Base-by-base conservation (phyloP, 345 rosid genomes). In the Cardamine occulta region DNA sequence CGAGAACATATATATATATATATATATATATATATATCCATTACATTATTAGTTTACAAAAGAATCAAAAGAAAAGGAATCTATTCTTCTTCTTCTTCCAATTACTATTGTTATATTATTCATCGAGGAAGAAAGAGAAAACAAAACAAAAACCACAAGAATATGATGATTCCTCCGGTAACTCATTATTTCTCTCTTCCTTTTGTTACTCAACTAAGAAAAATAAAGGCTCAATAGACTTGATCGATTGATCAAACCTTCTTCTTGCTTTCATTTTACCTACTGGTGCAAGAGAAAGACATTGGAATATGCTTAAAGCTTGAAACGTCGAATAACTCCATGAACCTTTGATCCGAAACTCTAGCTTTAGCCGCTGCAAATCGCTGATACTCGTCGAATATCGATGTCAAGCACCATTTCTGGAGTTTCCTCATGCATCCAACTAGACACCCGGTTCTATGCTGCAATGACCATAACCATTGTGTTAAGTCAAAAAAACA, bases 311-410 rank as follows among this genome's bases (percentile, higher is more conserved):
- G 86, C 80, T 84, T 88, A 72, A 93, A 77, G 87, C 81, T 77
- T 58, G 96, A 86, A 68, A 86, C 82, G 72, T 94, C 96, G 74
- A 94, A 90, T 77, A 84, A 74, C 84, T 91, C 98, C 95, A 90
- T 88, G 76, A 94, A 94, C 88, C 82, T 91, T 85, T 90, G 91
- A 84, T 91, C 97, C 2, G 96, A 81, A 54, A 88, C 88, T 79
- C 98, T 92, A 56, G 98, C 95, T 84, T 94, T 94, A 6, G 93
- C 93, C 6, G 95, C 98, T 29, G 98, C 97, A 63, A 87, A 94
- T 21, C 95, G 84, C 73, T 88, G 88, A 68, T 94, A 94, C 85
- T 94, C 98, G 1, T 94, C 97, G 13, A 90, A 87, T 8, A 94
- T 83, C 17, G 97, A 91, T 57, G 96, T 34, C 35, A 94, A 84